Evolutionary conservation across 495 filamentous ascomycete genomes (phyloP).

Genomic region (Talaromyces adpressus): DNA sequence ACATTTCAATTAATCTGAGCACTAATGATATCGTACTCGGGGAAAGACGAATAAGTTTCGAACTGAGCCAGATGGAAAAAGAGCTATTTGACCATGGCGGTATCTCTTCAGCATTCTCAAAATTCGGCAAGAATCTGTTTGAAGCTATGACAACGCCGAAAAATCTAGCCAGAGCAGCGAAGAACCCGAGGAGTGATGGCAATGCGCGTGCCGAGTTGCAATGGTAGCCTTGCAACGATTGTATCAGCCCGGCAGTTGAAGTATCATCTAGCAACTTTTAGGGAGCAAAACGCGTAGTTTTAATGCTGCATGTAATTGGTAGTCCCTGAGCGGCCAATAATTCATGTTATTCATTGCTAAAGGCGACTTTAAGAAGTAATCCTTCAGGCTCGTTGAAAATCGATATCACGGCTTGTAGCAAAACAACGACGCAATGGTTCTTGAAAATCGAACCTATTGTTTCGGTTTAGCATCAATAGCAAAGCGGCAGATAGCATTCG

Average conservation of each 20-base stretch:
- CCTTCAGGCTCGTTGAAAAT: no score
- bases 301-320: background rate
- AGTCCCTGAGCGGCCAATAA: background rate
- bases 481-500: no score
- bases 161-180: background rate
- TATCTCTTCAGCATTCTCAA: constrained; percentile 23
- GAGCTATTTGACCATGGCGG: constrained; percentile 25
- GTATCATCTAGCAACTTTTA: background rate
- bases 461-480: no score
- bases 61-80: constrained; percentile 28
- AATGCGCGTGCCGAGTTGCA: background rate
- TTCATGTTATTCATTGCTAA: no score
- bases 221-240: background rate
- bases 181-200: background rate
- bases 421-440: no score
- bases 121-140: constrained; percentile 29
- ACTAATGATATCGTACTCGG: constrained; percentile 13
- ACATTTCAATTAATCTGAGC: constrained; percentile 24
- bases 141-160: constrained; percentile 17
- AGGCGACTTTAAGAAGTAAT: no score
- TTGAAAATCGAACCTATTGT: no score
- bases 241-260: background rate
- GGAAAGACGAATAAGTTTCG: constrained; percentile 19
- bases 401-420: no score
- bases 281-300: background rate